Evolutionary conservation across 2,329 filamentous ascomycete genomes (phyloP), one percentile per base, ranked within the genome.

Genomic region (Aspergillus sp.): DNA sequence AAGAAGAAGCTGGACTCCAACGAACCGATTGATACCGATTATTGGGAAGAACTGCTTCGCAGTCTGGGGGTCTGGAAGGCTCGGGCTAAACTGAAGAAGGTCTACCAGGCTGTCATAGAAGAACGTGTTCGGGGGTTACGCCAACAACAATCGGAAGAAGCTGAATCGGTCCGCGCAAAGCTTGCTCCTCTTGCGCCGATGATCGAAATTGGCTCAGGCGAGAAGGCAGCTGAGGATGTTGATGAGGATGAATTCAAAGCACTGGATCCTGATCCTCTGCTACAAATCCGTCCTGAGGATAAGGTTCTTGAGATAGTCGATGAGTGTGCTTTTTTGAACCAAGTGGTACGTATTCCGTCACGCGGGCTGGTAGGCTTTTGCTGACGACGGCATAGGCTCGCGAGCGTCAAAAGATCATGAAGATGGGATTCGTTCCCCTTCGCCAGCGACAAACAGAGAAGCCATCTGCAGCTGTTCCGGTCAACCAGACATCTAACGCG

Each of bases 21-120:
- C 63, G 90, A 96, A 62, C 84, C 88, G 7, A 91, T 98, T 56
- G 93, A 98, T 67, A 89, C 87, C 2, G 93, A 98, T 69, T 98
- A 97, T 67, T 98, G 93, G 93, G 89, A 95, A 64, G 88, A 95
- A 64, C 76, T 98, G 13, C 75, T 98, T 52, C 84, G 84, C 56
- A 94, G 85, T 63, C 74, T 98, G 53, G 76, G 86, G 5, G 83
- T 95, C 1, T 96, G 88, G 83, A 97, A 97, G 72, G 89, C 93
- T 30, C 90, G 88, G 66, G 89, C 90, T 2, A 89, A 85, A 65
- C 72, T 98, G 46, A 83, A 83, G 56, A 84, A 81, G 52, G 83
- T 96, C 13, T 90, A 85, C 55, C 82, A 88, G 55, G 81, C 81
- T 10, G 86, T 96, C 52, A 79, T 86, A 53, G 80, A 82, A 48